Conservation (phyloP, 257 asterid species). For the Rubia yunnanensis region DNA sequence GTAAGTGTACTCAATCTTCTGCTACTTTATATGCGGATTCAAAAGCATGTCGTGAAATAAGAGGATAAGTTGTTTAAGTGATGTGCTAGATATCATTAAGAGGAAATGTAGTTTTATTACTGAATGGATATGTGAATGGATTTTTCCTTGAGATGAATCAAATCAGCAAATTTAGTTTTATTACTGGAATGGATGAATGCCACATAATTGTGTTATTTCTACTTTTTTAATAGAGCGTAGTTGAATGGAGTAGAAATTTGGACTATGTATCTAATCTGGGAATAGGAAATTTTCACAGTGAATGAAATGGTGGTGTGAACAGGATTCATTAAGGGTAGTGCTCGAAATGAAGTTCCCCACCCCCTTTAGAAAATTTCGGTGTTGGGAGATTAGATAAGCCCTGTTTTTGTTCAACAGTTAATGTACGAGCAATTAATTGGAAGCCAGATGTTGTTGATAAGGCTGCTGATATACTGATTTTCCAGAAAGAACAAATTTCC, state of each 20-base stretch:
- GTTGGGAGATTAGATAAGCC: neutral
- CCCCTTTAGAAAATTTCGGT: neutral
- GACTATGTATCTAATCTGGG: neutral
- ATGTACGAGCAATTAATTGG: neutral
- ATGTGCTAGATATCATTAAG: neutral
- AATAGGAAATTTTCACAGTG: neutral
- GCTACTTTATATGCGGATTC: neutral
- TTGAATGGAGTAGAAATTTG: neutral
- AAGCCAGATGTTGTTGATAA: too few relatives aligned
- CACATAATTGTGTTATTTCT: neutral
- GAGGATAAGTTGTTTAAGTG: neutral
- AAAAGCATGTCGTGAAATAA: neutral
- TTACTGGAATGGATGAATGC: neutral
- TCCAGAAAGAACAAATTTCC: neutral
- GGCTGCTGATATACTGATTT: neutral
- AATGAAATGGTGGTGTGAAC: neutral
- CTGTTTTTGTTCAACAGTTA: neutral
- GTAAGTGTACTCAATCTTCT: constrained; percentile 37
- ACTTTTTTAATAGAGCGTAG: neutral
- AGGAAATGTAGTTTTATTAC: neutral
- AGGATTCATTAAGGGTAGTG: neutral
- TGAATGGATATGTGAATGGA: too few relatives aligned
- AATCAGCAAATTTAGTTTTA: neutral
- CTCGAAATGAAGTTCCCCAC: neutral
- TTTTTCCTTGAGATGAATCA: neutral